Base-by-base conservation (phyloP, 2,329 filamentous ascomycete species). In the Mollisia scopiformis region DNA sequence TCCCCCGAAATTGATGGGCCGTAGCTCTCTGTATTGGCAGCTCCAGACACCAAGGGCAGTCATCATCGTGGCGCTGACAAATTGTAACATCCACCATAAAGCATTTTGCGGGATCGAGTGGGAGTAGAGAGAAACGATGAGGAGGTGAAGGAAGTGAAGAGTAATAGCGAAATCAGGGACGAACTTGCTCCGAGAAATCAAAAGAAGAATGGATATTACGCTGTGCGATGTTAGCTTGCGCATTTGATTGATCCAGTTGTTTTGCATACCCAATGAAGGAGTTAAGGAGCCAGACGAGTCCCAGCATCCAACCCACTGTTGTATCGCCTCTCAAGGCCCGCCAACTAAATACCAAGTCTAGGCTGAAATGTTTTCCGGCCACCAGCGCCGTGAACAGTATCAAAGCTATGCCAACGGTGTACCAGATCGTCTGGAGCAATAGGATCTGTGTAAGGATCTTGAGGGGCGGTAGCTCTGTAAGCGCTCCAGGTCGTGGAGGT, bases 141-240 rank as follows among this genome's bases (percentile, higher is more conserved):
- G 66, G 56, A 97, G 84, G 74, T 97, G 91, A 43, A 97, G 80
- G 74, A 91, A 84, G 78, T 96, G 92, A 19, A 97, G 84, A 2
- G 94, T 97, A 25, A 97, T 80, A 31, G 92, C 91, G 75, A 98
- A 99, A 77, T 99, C 95, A 68, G 92, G 92, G 54, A 98, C 91
- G 62, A 98, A 89, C 76, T 98, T 98, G 51, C 90, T 95, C 64
- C 95, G 92, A 21, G 89, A 88, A 68, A 99, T 87, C 60, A 98
- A 81, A 57, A 94, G 78, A 54, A 97, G 86, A 60, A 97, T 89
- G 43, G 92, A 90, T 61, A 96, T 86, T 43, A 92, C 87, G 73
- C 94, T 98, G 72, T 61, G 37, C 2, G 28, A 55, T 41, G 13
- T 58, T 53, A 56, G 56, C 23, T 35, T 37, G 16, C 19, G 27